Conservation (phyloP, 352 stramenopile species). For the Bremia lactucae region DNA sequence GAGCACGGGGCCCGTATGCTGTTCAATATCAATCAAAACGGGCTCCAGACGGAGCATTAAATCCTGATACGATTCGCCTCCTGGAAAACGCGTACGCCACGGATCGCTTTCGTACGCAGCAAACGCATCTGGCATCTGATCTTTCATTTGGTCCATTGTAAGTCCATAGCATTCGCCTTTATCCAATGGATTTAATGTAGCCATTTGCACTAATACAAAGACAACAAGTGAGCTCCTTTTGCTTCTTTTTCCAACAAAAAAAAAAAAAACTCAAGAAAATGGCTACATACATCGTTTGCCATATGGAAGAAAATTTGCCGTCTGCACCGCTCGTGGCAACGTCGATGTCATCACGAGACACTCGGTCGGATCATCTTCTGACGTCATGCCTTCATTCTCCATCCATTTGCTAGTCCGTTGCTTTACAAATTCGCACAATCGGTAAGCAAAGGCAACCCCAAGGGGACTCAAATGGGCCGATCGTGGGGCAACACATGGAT, state of each 20-base stretch:
- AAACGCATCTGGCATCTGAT: slow-evolving; percentile 54
- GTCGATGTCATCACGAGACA: slow-evolving; percentile 72
- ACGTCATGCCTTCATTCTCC: slow-evolving; percentile 28
- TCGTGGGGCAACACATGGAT: slow-evolving; percentile 62
- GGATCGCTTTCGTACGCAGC: slow-evolving; percentile 56
- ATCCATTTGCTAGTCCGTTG: slow-evolving; percentile 51
- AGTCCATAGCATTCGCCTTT: slow-evolving; percentile 82
- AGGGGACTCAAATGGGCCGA: slow-evolving; percentile 81
- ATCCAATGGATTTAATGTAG: slow-evolving; percentile 72
- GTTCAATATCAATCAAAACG: slow-evolving; percentile 89
- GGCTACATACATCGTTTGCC: slow-evolving; percentile 33
- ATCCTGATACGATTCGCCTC: slow-evolving; percentile 90
- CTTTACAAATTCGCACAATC: slow-evolving; percentile 87
- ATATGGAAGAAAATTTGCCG: slow-evolving; percentile 42
- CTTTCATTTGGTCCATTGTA: slow-evolving; percentile 77
- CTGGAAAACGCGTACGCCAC: slow-evolving; percentile 75
- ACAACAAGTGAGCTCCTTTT: too few relatives aligned
- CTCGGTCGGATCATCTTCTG: slow-evolving; percentile 34
- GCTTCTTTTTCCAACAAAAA: neutral
- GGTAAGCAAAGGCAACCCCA: slow-evolving; percentile 87
- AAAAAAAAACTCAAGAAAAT: neutral
- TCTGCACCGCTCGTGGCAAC: slow-evolving; percentile 67
- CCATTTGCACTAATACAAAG: slow-evolving; percentile 49
- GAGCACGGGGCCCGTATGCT: slow-evolving; percentile 74
- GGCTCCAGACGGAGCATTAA: slow-evolving; percentile 88